Conservation (phyloP, 2,329 filamentous ascomycete species). For the Sphaerulina vaccinii region DNA sequence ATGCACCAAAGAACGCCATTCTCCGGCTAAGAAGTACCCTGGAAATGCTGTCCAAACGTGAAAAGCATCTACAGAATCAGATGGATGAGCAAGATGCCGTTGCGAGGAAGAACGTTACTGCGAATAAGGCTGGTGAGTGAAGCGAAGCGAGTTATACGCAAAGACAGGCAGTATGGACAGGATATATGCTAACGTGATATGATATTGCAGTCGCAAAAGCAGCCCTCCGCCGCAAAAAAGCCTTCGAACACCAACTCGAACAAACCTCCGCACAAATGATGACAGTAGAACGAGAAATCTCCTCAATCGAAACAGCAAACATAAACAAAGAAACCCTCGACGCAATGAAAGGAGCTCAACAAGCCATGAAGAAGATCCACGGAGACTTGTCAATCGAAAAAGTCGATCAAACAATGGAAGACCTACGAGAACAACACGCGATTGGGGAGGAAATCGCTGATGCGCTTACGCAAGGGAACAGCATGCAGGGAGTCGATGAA, state of each 20-base stretch:
- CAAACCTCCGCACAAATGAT: conserved; percentile 87
- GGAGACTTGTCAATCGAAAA: conserved; percentile 87
- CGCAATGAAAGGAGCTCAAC: conserved; percentile 87
- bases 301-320: conserved; percentile 94
- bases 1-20: conserved; percentile 95
- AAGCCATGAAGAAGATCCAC: conserved; percentile 92
- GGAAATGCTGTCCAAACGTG: conserved; percentile 96
- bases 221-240: conserved; percentile 90
- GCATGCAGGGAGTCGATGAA: conserved; percentile 76
- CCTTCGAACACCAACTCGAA: conserved; percentile 84
- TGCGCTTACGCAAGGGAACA: conserved; percentile 71
- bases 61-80: conserved; percentile 85
- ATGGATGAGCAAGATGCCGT: conserved; percentile 89
- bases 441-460: conserved; percentile 90
- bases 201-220: conserved; percentile 72
- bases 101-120: conserved; percentile 81
- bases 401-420: conserved; percentile 93
- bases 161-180: neutral
- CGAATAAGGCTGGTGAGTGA: conserved; percentile 83
- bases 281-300: conserved; percentile 92
- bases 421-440: conserved; percentile 84
- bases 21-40: conserved; percentile 81
- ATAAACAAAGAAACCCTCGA: conserved; percentile 96
- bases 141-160: conserved; percentile 11
- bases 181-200: neutral